phyloP scores from a whole-genome alignment of 192 early-diverging fungal species.

The Gonapodya prolifera region DNA sequence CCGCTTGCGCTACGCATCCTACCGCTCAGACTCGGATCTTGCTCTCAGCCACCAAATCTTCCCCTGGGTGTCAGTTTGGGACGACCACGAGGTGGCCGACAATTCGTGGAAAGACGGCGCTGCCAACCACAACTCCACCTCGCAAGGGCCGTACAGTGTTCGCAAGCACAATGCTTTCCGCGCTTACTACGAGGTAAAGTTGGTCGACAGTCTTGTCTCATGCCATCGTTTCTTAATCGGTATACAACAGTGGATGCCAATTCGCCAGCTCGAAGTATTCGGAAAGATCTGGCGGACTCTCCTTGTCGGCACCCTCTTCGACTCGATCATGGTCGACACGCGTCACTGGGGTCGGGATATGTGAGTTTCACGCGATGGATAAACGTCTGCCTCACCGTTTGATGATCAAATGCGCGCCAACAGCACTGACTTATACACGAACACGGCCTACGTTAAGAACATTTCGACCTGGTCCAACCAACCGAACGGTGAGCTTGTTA shows the following conservation, averaged over 20 bases:
- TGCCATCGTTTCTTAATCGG: no score
- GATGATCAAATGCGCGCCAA: no score
- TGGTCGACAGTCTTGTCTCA: no score
- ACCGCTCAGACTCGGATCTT: not conserved
- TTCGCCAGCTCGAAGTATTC: not conserved
- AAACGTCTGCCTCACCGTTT: no score
- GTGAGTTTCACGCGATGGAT: no score
- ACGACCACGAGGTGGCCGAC: not conserved
- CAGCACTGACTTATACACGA: not conserved
- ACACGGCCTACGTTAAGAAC: not conserved
- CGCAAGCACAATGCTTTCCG: not conserved
- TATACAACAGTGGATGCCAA: not conserved
- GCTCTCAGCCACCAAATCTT: not conserved
- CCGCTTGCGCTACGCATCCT: not conserved
- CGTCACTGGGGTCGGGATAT: not conserved
- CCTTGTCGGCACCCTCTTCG: not conserved
- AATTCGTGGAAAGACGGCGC: not conserved
- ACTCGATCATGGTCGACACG: not conserved
- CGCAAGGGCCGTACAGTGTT: not conserved
- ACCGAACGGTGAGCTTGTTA: not conserved
- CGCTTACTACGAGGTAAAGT: not conserved
- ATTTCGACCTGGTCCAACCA: not conserved
- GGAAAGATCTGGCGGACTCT: not conserved
- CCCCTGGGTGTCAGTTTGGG: not conserved
- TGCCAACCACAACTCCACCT: not conserved